Evolutionary conservation across 2,329 filamentous ascomycete genomes (phyloP).

Genomic region (Aspergillus versicolor): DNA sequence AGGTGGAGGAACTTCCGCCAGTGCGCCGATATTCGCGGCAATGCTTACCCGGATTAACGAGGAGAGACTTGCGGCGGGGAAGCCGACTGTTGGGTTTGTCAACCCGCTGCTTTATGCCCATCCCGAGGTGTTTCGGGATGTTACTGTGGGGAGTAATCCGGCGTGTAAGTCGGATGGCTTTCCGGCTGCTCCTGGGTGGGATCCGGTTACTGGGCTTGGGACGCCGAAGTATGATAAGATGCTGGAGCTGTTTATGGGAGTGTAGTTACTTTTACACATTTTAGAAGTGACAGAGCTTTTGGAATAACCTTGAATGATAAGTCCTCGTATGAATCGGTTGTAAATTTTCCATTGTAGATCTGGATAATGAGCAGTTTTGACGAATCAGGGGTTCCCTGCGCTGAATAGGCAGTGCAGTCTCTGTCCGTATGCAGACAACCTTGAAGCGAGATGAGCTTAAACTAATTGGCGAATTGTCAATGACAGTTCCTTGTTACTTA

Average conservation of each 20-base stretch:
- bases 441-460: no score
- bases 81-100: slow-evolving; percentile 52
- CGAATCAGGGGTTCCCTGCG: no score
- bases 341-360: no score
- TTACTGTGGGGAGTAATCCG: slow-evolving; percentile 38
- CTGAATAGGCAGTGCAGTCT: no score
- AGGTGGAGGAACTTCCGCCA: background rate
- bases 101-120: slow-evolving; percentile 47
- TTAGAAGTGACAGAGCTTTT: no score
- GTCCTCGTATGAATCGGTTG: no score
- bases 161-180: slow-evolving; percentile 31
- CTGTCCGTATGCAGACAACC: no score
- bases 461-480: no score
- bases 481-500: no score
- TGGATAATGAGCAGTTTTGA: no score
- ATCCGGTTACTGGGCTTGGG: slow-evolving; percentile 33
- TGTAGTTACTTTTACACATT: background rate
- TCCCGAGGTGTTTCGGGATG: slow-evolving; percentile 40
- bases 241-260: slow-evolving; percentile 26
- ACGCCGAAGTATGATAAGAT: slow-evolving; percentile 33
- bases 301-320: no score
- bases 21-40: background rate
- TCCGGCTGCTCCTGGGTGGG: slow-evolving; percentile 29
- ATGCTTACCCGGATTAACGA: slow-evolving; percentile 44
- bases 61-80: slow-evolving; percentile 47